A percentile compares a stretch with the other conserved stretches of the same genome.
These are phyloP conservation scores for Solanum dulcamara DNA, from an alignment of 257 asterid species.

Conservation along the genomic window DNA sequence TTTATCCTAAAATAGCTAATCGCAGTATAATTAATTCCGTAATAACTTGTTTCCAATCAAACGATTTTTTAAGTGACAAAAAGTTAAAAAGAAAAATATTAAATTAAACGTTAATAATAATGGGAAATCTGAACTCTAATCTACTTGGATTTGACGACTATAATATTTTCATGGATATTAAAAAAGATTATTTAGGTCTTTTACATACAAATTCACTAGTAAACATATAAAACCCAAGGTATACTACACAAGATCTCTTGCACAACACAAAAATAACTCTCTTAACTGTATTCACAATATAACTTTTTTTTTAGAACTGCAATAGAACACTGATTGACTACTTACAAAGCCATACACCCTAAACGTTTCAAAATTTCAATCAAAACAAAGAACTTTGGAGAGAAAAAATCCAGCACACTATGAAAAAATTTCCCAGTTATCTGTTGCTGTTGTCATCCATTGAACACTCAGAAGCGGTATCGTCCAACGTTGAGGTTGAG, in stretches of 20 bases:
- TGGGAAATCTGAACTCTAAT: not conserved
- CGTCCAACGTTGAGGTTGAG: slow-evolving; percentile 36
- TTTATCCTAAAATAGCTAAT: no score
- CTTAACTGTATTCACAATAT: not conserved
- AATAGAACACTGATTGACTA: not conserved
- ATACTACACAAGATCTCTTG: not conserved
- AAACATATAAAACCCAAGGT: not conserved
- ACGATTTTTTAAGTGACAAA: not conserved
- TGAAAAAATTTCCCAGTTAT: slow-evolving; percentile 8
- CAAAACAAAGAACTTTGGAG: not conserved
- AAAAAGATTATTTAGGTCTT: not conserved
- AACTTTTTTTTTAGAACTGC: not conserved
- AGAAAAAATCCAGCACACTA: not conserved
- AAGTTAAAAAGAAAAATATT: not conserved
- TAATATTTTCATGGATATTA: not conserved
- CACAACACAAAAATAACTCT: not conserved
- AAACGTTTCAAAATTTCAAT: not conserved
- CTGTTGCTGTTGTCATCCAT: slow-evolving; percentile 46
- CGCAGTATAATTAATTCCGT: no score
- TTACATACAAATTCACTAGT: not conserved
- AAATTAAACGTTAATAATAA: not conserved
- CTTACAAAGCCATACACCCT: not conserved
- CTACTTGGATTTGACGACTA: not conserved
- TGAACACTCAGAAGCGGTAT: slow-evolving; percentile 88
- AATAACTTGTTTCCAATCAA: no score